Conservation (phyloP, 2,329 filamentous ascomycete species). For the Colletotrichum agaves region DNA sequence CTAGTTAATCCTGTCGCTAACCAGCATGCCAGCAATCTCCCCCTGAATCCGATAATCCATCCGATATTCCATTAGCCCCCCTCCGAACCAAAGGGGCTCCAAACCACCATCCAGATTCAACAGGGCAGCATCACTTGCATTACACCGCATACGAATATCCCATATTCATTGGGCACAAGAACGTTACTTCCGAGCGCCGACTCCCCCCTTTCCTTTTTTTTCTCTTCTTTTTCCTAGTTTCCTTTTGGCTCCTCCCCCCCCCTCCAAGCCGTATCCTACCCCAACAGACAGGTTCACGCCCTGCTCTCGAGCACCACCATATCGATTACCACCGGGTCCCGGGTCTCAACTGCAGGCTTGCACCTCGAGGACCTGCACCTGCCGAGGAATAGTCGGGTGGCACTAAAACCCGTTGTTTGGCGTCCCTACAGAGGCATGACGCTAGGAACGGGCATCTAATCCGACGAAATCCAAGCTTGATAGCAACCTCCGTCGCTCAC, state of each 20-base stretch:
- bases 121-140: conserved; percentile 5
- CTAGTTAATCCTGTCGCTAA: conserved; percentile 30
- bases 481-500: conserved; percentile 21
- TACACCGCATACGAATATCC: conserved; percentile 26
- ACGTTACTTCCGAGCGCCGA: conserved; percentile 19
- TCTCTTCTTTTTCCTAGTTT: conserved; percentile 11
- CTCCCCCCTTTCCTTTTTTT: conserved; percentile 26
- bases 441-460: conserved; percentile 30
- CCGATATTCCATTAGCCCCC: conserved; percentile 25
- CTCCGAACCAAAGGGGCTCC: conserved; percentile 9
- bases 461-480: conserved; percentile 33
- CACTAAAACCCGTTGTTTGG: conserved; percentile 28
- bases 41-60: conserved; percentile 36
- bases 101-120: conserved; percentile 5
- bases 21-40: conserved; percentile 36
- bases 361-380: conserved; percentile 14
- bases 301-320: not conserved
- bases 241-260: not conserved
- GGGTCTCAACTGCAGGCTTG: conserved; percentile 7
- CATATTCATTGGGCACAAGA: conserved; percentile 20
- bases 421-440: conserved; percentile 36
- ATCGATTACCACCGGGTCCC: conserved; percentile 23
- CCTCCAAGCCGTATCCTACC: conserved; percentile 12
- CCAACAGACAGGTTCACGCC: conserved; percentile 1
- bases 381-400: conserved; percentile 30